Percentiles rank a stretch among this genome's conserved stretches.
Evolutionary conservation across 176 grass and related monocot species (phyloP).

Genomic region (Aechmea fasciata): DNA sequence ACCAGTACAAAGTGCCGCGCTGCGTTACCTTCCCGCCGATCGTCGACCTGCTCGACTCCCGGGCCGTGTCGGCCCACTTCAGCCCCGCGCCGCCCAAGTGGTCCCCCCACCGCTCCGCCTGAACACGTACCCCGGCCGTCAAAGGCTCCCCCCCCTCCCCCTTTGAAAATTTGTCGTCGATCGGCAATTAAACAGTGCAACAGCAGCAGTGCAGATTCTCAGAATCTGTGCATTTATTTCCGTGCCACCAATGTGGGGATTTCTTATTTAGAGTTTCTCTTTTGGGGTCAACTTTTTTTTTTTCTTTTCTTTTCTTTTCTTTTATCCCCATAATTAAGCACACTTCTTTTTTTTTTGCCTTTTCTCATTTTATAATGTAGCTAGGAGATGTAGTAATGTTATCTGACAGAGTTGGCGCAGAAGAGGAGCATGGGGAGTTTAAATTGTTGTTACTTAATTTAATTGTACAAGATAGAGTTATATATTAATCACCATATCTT

Average conservation of each 20-base stretch:
- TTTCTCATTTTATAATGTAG: too few relatives aligned
- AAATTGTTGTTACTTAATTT: too few relatives aligned
- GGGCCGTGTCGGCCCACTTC: conserved; percentile 74
- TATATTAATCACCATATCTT: too few relatives aligned
- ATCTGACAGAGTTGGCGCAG: too few relatives aligned
- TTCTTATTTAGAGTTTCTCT: not conserved
- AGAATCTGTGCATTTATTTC: too few relatives aligned
- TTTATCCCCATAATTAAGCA: not conserved
- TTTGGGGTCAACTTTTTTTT: not conserved
- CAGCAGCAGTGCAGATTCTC: too few relatives aligned
- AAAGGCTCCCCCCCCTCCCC: too few relatives aligned
- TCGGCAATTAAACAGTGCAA: not conserved
- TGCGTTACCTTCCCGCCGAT: conserved; percentile 90
- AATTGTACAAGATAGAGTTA: too few relatives aligned
- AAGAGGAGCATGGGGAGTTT: too few relatives aligned
- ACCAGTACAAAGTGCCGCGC: conserved; percentile 87
- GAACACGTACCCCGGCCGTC: not conserved
- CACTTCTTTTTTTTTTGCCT: not conserved
- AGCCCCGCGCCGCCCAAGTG: conserved; percentile 73
- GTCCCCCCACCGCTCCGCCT: conserved; percentile 36
- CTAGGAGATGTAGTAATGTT: too few relatives aligned
- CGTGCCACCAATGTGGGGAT: too few relatives aligned
- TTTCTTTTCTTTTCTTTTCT: not conserved
- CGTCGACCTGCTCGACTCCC: conserved; percentile 82
- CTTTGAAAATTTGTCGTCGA: not conserved